Conservation (phyloP, 116 monocot genomes). For the Trichopus zeylanicus region DNA sequence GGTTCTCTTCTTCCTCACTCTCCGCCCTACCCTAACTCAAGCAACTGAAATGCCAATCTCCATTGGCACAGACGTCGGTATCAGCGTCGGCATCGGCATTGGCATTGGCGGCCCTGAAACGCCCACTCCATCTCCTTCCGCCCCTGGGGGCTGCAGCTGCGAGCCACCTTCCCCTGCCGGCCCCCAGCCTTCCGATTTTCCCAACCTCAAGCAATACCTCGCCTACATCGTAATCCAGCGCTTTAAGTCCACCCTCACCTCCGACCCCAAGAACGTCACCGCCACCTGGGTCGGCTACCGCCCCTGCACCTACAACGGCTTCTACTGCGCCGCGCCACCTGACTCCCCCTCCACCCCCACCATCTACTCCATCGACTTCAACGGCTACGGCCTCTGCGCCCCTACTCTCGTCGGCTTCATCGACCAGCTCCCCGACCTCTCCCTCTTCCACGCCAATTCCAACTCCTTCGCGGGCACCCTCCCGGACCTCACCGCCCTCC, state of each 20-base stretch:
- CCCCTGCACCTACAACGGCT: constrained; percentile 27
- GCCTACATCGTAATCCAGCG: constrained; percentile 24
- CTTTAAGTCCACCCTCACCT: constrained; percentile 26
- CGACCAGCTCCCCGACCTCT: constrained; percentile 26
- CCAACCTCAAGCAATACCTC: not conserved
- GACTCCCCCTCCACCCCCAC: not conserved
- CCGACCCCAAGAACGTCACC: constrained; percentile 21
- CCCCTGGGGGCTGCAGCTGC: not conserved
- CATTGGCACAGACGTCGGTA: not conserved
- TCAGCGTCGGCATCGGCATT: not conserved
- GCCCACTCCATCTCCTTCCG: not conserved
- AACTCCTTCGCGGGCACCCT: constrained; percentile 29
- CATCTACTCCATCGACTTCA: constrained; percentile 33
- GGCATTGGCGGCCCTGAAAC: not conserved
- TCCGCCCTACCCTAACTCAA: too few relatives aligned
- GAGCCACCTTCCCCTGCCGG: not conserved
- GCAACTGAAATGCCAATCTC: too few relatives aligned
- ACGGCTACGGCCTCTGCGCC: constrained; percentile 24
- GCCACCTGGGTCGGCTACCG: constrained; percentile 15
- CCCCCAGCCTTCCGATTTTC: constrained; percentile 1
- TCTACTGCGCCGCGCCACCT: constrained; percentile 24
- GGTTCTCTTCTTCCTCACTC: too few relatives aligned
- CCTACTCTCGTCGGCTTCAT: constrained; percentile 23
- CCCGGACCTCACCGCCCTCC: constrained; percentile 23
- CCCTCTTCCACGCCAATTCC: constrained; percentile 55